Evolutionary conservation across 441 rosid species (phyloP).

Genomic region (Erysimum cheiri): DNA sequence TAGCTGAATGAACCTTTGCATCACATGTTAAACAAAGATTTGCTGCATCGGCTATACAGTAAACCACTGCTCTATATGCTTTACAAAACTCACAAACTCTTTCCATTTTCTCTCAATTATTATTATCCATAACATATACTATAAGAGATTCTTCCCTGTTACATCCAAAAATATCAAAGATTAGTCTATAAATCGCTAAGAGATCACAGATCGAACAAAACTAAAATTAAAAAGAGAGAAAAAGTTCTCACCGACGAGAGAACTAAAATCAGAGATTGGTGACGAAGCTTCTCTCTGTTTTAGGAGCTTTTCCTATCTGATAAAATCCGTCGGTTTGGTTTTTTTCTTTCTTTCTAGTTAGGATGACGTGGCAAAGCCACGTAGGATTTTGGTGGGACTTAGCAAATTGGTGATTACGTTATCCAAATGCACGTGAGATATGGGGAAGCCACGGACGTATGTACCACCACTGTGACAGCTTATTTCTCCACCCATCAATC

Average conservation of each 20-base stretch:
- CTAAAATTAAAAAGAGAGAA: not conserved
- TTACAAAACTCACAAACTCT: conserved; percentile 80
- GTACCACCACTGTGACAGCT: conserved; percentile 32
- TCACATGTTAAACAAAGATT: conserved; percentile 85
- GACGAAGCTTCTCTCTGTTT: conserved; percentile 40
- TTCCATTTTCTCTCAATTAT: conserved; percentile 74
- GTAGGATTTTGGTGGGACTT: conserved; percentile 45
- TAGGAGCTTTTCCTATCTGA: conserved; percentile 38
- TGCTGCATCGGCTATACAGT: conserved; percentile 84
- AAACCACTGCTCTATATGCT: conserved; percentile 68
- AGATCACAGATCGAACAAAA: conserved; percentile 25
- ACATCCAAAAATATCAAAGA: conserved; percentile 32
- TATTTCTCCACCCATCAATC: conserved; percentile 44
- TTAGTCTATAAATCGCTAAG: not conserved
- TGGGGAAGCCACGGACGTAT: conserved; percentile 45
- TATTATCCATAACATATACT: conserved; percentile 30
- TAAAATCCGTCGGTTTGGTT: conserved; percentile 29
- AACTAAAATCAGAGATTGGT: conserved; percentile 27
- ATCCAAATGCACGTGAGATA: conserved; percentile 57
- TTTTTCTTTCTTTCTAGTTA: conserved; percentile 38
- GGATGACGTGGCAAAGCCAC: conserved; percentile 56
- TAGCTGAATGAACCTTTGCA: conserved; percentile 90
- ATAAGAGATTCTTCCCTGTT: conserved; percentile 39
- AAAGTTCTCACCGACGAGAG: not conserved
- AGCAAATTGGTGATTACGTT: conserved; percentile 52